A percentile compares a stretch with the other conserved stretches of the same genome.
These are phyloP conservation scores for Sequoia sempervirens DNA, from an alignment of 75 land plant species.

Conservation along the genomic window DNA sequence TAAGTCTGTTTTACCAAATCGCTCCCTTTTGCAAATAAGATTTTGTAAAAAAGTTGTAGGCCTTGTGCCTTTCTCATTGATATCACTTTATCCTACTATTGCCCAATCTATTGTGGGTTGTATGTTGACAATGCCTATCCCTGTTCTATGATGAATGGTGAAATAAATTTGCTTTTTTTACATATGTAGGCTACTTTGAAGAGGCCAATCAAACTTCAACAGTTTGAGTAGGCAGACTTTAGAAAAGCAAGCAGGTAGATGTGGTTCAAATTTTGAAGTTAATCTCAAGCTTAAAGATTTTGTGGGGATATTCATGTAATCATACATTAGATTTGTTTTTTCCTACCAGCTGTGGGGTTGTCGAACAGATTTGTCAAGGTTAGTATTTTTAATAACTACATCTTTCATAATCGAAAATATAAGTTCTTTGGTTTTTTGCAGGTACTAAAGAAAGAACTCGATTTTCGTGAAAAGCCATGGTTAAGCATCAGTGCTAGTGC, in stretches of 20 bases:
- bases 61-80: neutral
- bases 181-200: conserved; percentile 11
- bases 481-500: conserved; percentile 36
- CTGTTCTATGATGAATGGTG: neutral
- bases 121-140: neutral
- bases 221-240: conserved; percentile 6
- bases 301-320: neutral
- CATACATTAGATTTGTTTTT: neutral
- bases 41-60: neutral
- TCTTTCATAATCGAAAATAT: neutral
- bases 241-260: neutral
- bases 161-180: neutral
- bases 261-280: neutral
- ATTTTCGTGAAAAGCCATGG: conserved; percentile 48
- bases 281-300: neutral
- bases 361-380: neutral
- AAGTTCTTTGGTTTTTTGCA: conserved; percentile 13
- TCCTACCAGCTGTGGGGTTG: neutral
- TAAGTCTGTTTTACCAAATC: neutral
- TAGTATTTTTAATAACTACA: neutral
- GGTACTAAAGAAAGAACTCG: conserved; percentile 41
- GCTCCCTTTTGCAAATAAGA: neutral
- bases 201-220: conserved; percentile 7
- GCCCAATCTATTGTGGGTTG: neutral
- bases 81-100: conserved; percentile 1